Evolutionary conservation across 2,329 filamentous ascomycete genomes (phyloP).

Genomic region (Clonostachys sp.): DNA sequence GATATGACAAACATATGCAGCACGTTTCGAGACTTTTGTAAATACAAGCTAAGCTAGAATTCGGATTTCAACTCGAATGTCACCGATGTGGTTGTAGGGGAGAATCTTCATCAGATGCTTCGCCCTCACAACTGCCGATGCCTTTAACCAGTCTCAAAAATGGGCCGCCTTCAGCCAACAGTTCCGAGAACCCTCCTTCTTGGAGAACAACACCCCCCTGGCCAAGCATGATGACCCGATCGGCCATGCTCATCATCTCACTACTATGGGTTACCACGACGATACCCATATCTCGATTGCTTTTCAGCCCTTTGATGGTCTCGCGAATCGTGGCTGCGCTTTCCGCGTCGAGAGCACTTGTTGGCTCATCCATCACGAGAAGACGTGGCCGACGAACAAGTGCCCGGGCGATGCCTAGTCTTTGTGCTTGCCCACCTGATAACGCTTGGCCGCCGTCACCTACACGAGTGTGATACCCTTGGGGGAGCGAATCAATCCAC

Average conservation of each 20-base stretch:
- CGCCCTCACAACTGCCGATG: constrained; percentile 2
- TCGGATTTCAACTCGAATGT: too few species aligned
- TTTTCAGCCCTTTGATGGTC: constrained; percentile 50
- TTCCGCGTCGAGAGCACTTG: constrained; percentile 70
- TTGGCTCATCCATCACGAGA: constrained; percentile 83
- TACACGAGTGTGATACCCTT: constrained; percentile 56
- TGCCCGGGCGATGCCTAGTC: constrained; percentile 76
- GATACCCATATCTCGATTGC: constrained; percentile 52
- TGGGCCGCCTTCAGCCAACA: constrained; percentile 40
- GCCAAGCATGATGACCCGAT: constrained; percentile 70
- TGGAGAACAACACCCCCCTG: constrained; percentile 58
- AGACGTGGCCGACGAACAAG: constrained; percentile 67
- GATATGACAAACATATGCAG: too few species aligned
- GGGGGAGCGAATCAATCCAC: constrained; percentile 68
- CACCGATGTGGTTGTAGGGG: too few species aligned
- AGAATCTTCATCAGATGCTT: too few species aligned
- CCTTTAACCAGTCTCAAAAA: constrained; percentile 43
- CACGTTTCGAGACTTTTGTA: too few species aligned
- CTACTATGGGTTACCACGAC: constrained; percentile 77
- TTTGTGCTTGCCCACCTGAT: constrained; percentile 79
- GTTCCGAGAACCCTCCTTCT: constrained; percentile 58
- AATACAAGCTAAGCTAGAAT: too few species aligned
- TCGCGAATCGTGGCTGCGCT: constrained; percentile 60
- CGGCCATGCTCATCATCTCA: constrained; percentile 83
- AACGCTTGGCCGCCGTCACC: constrained; percentile 72